These are phyloP conservation scores for Nannizziopsis barbatae DNA, from an alignment of 2,329 filamentous ascomycete species.

Conservation along the genomic window DNA sequence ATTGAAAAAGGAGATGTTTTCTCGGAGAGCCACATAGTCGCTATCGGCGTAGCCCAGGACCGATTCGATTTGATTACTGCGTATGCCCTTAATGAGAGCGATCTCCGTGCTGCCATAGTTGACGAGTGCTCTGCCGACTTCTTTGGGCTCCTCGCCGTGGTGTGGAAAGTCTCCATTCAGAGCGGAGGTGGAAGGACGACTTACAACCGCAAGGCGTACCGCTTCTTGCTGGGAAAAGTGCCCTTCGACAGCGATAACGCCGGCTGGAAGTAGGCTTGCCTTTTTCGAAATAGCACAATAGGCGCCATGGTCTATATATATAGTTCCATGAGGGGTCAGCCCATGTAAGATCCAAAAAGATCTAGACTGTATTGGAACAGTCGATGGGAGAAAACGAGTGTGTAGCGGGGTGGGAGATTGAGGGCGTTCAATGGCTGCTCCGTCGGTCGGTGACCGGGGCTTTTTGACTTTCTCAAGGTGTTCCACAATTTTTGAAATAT, in stretches of 20 bases:
- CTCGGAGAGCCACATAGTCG: conserved; percentile 81
- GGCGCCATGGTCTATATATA: conserved; percentile 90
- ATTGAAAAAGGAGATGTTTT: conserved; percentile 69
- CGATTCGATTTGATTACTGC: conserved; percentile 67
- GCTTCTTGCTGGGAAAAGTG: conserved; percentile 86
- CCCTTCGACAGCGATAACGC: conserved; percentile 81
- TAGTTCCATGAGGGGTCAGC: conserved; percentile 73
- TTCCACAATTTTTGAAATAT: conserved; percentile 74
- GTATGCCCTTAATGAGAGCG: conserved; percentile 66
- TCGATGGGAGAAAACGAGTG: conserved; percentile 81
- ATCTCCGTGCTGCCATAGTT: conserved; percentile 90
- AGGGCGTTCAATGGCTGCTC: conserved; percentile 29
- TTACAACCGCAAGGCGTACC: conserved; percentile 72
- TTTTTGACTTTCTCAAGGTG: conserved; percentile 52
- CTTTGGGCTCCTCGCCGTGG: conserved; percentile 41
- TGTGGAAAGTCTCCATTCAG: conserved; percentile 32
- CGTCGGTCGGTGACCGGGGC: not conserved
- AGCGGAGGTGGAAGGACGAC: conserved; percentile 35
- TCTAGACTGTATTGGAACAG: conserved; percentile 75
- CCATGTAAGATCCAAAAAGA: conserved; percentile 97
- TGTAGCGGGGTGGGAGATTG: conserved; percentile 54
- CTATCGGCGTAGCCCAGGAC: conserved; percentile 85
- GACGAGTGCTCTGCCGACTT: conserved; percentile 80
- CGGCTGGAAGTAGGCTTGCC: conserved; percentile 77
- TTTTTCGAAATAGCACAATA: conserved; percentile 69